Evolutionary conservation across 1,284 basidiomycete species (phyloP).

Genomic region (Apiotrichum domesticum): DNA sequence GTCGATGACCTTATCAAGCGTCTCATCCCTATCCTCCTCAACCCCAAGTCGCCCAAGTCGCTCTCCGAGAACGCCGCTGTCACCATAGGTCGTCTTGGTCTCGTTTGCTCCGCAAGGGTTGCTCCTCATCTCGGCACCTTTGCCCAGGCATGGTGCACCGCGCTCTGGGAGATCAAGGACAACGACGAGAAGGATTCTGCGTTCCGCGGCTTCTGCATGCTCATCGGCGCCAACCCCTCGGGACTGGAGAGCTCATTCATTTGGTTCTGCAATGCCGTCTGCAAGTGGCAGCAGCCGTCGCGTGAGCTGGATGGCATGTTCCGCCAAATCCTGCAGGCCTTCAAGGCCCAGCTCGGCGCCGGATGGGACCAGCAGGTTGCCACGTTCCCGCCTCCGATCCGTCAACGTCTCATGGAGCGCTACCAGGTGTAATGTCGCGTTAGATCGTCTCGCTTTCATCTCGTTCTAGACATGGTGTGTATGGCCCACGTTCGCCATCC

Average conservation of each 20-base stretch:
- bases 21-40: slow-evolving; percentile 83
- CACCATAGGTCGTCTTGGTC: slow-evolving; percentile 92
- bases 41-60: slow-evolving; percentile 85
- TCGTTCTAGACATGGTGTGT: too few relatives aligned
- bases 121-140: slow-evolving; percentile 87
- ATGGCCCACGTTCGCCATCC: neutral
- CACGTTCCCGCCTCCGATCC: slow-evolving; percentile 41
- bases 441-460: too few relatives aligned
- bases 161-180: slow-evolving; percentile 95
- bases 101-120: slow-evolving; percentile 82
- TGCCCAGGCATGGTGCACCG: slow-evolving; percentile 94
- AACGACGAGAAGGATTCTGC: slow-evolving; percentile 99
- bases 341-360: slow-evolving; percentile 42
- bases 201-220: slow-evolving; percentile 92
- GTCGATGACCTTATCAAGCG: slow-evolving; percentile 78
- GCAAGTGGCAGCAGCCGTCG: slow-evolving; percentile 85
- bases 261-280: slow-evolving; percentile 96
- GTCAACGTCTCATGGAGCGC: slow-evolving; percentile 41
- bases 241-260: slow-evolving; percentile 83
- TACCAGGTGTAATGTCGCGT: slow-evolving; percentile 36
- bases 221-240: slow-evolving; percentile 87
- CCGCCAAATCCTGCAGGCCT: slow-evolving; percentile 50
- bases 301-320: slow-evolving; percentile 86
- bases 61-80: slow-evolving; percentile 98
- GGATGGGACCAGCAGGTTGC: slow-evolving; percentile 36